Evolutionary conservation across 495 filamentous ascomycete species (phyloP), one percentile per base, ranked within the genome.

Genomic region (Daldinia vernicosa): DNA sequence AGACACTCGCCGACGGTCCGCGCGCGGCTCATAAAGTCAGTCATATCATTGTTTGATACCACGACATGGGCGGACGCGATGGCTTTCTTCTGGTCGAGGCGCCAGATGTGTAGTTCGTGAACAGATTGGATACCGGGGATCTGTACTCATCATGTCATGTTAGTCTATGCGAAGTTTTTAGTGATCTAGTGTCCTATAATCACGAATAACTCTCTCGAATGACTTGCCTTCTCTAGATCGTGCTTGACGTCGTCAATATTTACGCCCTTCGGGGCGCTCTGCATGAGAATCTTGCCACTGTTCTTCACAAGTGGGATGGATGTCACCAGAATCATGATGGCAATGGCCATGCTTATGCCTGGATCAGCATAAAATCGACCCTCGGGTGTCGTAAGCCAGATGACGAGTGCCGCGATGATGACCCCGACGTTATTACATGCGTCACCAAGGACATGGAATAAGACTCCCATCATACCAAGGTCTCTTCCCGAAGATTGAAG

Each of bases 61-160:
- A 95, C 88, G 17, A 98, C 88, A 76, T 98, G 95, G 1, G 95
- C 87, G 0, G 90, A 91, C 4, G 94, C 94, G 17, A 98, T 89
- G 56, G 92, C 82, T 78, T 97, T 97, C n/a, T 90, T 89, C 76
- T 97, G 92, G 63, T 89, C 92, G 24, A 98, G 85, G 59, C 94
- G 92, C 95, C 95, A 98, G 56, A 97, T 92, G 75, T 98, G 95
- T 17, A 98, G 82, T 73, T 98, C 93, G 78, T 98, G 95, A 43
- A 94, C 92, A 30, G 89, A 90, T 54, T 90, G 81, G 56, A 97
- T 86, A 59, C 94, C 95, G 1, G 89, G 89, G 27, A 97, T 89
- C 68, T 89, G 59, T 35, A 4, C 26, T 6, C 17, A 22, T 43
- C 5, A 28, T 28, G 33, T 40, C 14, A 26, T 14, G 22, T 59